A percentile compares a stretch with the other conserved stretches of the same genome.
Evolutionary conservation across 2,329 filamentous ascomycete species (phyloP).

Genomic region (Periconia macrospinosa): DNA sequence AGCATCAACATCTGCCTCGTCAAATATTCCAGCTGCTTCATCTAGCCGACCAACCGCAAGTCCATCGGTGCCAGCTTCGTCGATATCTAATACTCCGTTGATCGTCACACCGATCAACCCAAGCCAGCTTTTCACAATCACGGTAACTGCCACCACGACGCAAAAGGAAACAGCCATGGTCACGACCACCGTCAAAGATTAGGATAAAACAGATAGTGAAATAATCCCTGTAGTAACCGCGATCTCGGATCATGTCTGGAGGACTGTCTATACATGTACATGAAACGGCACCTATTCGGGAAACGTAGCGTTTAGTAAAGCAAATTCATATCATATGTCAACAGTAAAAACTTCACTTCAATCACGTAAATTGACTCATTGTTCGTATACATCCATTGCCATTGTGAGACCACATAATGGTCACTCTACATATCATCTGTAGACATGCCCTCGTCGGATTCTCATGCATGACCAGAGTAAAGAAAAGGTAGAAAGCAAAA

Average conservation of each 20-base stretch:
- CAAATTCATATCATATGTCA: not conserved
- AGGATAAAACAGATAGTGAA: not conserved
- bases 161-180: constrained; percentile 34
- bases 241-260: no score
- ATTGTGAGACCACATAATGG: constrained; percentile 35
- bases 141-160: constrained; percentile 28
- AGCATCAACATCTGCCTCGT: not conserved
- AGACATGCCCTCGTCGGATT: constrained; percentile 27
- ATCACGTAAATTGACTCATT: not conserved
- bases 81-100: constrained; percentile 26
- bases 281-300: no score
- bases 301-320: no score
- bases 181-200: constrained; percentile 27
- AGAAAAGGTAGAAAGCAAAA: constrained; percentile 39
- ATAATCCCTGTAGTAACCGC: no score
- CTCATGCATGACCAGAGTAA: constrained; percentile 32
- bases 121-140: constrained; percentile 38
- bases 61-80: not conserved
- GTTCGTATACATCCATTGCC: constrained; percentile 30
- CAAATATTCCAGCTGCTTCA: not conserved
- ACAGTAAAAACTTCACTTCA: not conserved
- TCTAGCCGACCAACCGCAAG: not conserved
- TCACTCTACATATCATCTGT: constrained; percentile 31
- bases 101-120: constrained; percentile 37
- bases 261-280: no score